Percentiles rank a stretch among this genome's conserved stretches.
These are phyloP conservation scores for Kluyveromyces marxianus DNA, from an alignment of 1,139 yeast genomes.

Conservation along the genomic window DNA sequence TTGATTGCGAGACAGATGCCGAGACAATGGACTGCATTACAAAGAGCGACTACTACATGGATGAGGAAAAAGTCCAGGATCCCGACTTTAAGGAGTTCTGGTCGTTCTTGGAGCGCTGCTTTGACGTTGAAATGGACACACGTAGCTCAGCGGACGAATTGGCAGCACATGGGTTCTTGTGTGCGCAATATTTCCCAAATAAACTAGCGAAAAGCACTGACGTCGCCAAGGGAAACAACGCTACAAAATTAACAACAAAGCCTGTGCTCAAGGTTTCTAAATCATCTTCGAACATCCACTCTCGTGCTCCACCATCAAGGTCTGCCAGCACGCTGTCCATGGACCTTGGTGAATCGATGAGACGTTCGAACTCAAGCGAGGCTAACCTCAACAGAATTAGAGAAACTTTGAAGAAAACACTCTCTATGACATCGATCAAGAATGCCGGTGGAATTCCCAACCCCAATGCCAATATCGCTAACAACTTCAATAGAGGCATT, in stretches of 20 bases:
- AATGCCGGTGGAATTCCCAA: background rate
- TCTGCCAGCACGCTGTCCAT: constrained; percentile 11
- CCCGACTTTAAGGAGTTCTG: constrained; percentile 41
- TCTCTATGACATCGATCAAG: constrained; percentile 24
- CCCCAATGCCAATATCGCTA: background rate
- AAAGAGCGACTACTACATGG: constrained; percentile 51
- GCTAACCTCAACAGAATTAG: constrained; percentile 16
- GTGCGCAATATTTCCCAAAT: constrained; percentile 17
- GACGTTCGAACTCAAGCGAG: constrained; percentile 11
- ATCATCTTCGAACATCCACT: constrained; percentile 21
- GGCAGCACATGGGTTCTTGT: constrained; percentile 38
- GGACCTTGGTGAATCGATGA: constrained; percentile 1
- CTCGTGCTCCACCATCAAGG: constrained; percentile 21
- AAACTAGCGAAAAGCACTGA: background rate
- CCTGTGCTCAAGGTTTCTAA: constrained; percentile 13
- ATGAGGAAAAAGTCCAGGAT: constrained; percentile 19
- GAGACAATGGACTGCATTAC: constrained; percentile 61
- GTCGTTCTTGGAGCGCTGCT: constrained; percentile 52
- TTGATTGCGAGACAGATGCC: constrained; percentile 65
- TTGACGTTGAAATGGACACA: constrained; percentile 38
- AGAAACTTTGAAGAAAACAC: constrained; percentile 23
- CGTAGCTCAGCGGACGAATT: constrained; percentile 46
- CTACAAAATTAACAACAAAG: background rate
- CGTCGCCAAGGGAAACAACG: background rate
- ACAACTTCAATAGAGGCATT: constrained; percentile 11